A percentile compares a stretch with the other conserved stretches of the same genome.
These are phyloP conservation scores for Allium cepa DNA, from an alignment of 106 monocot genomes.

Conservation along the genomic window DNA sequence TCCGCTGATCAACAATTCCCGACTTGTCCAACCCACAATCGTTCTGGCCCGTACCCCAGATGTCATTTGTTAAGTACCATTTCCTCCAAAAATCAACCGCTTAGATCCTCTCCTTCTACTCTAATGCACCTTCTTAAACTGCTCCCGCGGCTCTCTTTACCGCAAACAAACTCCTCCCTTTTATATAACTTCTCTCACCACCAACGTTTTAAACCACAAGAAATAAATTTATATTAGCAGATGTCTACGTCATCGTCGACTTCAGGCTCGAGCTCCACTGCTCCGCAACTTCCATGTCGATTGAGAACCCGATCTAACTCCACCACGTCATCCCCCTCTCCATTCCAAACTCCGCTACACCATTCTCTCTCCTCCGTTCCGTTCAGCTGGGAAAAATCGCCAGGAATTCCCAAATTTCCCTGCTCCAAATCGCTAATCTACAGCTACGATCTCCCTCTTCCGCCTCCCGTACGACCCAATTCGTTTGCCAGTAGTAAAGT, in stretches of 20 bases:
- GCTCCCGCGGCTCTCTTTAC: neutral
- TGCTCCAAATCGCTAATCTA: neutral
- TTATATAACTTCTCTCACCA: neutral
- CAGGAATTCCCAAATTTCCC: conserved; percentile 6
- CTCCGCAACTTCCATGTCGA: neutral
- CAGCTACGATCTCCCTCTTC: neutral
- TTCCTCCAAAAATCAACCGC: too few species aligned
- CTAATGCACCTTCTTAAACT: neutral
- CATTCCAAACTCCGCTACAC: conserved; percentile 1
- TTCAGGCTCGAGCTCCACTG: neutral
- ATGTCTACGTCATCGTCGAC: neutral
- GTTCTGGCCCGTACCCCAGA: too few species aligned
- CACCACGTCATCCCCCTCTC: neutral
- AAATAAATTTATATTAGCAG: neutral
- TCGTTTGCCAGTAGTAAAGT: neutral
- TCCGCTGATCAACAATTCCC: too few species aligned
- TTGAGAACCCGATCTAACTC: neutral
- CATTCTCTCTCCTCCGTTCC: neutral
- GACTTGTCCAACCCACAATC: too few species aligned
- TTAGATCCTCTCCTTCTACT: too few species aligned
- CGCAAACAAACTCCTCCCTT: neutral
- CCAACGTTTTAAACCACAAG: neutral
- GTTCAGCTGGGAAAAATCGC: conserved; percentile 9
- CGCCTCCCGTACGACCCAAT: conserved; percentile 2
- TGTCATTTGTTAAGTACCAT: too few species aligned